Evolutionary conservation across 306 rosid genomes (phyloP).

Genomic region (Potentilla sterilis): DNA sequence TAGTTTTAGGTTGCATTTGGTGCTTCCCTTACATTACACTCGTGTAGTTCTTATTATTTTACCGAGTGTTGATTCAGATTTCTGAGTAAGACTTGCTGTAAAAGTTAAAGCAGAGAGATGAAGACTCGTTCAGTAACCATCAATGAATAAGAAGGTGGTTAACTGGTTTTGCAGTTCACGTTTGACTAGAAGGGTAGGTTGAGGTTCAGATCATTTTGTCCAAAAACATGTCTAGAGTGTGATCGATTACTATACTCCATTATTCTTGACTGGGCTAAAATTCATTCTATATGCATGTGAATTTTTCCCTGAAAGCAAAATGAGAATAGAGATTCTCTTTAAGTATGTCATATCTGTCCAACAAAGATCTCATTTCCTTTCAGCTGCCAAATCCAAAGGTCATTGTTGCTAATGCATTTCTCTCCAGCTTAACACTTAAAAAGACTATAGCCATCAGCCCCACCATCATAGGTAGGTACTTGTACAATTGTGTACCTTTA

Average conservation of each 20-base stretch:
- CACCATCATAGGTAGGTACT: background rate
- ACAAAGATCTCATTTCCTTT: background rate
- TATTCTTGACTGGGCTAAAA: background rate
- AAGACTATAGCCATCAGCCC: background rate
- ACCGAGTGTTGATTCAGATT: background rate
- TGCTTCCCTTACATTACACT: background rate
- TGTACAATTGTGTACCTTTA: background rate
- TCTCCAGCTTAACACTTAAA: background rate
- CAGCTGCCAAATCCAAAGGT: background rate
- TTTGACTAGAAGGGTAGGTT: constrained; percentile 5
- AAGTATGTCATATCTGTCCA: background rate
- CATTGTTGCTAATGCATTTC: background rate
- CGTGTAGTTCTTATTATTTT: background rate
- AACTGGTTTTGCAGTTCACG: background rate
- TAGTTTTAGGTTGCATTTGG: no score
- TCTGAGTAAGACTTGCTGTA: background rate
- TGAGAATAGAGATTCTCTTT: background rate
- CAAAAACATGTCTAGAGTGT: background rate
- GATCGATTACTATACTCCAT: background rate
- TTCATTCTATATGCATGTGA: background rate
- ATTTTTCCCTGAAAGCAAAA: background rate
- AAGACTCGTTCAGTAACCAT: background rate
- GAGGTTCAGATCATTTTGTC: background rate
- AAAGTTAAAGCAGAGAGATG: background rate
- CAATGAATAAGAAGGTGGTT: background rate